A percentile compares a stretch with the other conserved stretches of the same genome.
phyloP scores from a whole-genome alignment of 805 yeast species.

The Candida schatavii region DNA sequence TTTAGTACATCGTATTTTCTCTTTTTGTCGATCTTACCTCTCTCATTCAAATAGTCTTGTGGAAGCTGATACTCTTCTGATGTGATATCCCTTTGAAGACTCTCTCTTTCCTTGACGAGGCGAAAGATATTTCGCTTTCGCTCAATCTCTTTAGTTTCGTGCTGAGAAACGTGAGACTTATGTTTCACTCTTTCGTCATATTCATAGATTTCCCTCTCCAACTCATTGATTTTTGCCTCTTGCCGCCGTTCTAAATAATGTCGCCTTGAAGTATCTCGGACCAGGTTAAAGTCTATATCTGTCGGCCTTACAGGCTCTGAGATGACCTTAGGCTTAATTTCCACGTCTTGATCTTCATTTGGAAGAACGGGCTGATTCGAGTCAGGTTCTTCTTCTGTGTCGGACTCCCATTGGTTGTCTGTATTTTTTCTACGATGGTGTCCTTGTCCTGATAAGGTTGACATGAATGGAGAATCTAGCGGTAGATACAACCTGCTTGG shows the following conservation, averaged over 20 bases:
- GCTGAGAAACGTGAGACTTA: slow-evolving; percentile 4
- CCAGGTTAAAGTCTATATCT: slow-evolving; percentile 6
- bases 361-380: too few relatives aligned
- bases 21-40: slow-evolving; percentile 52
- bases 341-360: slow-evolving; percentile 3
- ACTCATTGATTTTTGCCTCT: slow-evolving; percentile 15
- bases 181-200: slow-evolving; percentile 6
- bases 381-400: background rate
- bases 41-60: slow-evolving; percentile 50
- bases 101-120: slow-evolving; percentile 21
- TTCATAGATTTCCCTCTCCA: slow-evolving; percentile 14
- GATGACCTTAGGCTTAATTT: background rate
- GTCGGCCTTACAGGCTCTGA: slow-evolving; percentile 1
- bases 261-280: slow-evolving; percentile 16
- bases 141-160: slow-evolving; percentile 16
- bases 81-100: slow-evolving; percentile 3
- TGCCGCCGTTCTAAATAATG: slow-evolving; percentile 21
- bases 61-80: slow-evolving; percentile 48
- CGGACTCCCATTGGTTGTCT: slow-evolving; percentile 17
- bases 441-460: slow-evolving; percentile 13
- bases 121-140: slow-evolving; percentile 17
- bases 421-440: slow-evolving; percentile 12
- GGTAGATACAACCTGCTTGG: too few relatives aligned
- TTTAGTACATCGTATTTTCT: slow-evolving; percentile 52
- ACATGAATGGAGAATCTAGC: too few relatives aligned